phyloP scores from a whole-genome alignment of 441 rosid species.

The Iberis amara region DNA sequence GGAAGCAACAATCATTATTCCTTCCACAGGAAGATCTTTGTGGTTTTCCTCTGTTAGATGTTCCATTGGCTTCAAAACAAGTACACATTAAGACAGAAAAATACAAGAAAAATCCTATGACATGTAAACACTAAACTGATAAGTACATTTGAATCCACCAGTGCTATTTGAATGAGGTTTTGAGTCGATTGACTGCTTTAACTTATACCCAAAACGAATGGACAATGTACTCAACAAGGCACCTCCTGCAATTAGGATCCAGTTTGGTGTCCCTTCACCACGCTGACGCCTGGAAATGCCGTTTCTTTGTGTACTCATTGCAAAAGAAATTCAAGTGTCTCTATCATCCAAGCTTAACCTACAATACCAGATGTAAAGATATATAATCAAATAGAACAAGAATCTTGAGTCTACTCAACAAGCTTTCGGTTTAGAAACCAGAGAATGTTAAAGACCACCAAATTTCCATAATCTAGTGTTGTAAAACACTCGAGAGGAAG shows the following conservation, averaged over 20 bases:
- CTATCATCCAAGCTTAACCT: slow-evolving; percentile 50
- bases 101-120: not conserved
- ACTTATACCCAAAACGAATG: slow-evolving; percentile 72
- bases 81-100: not conserved
- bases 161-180: slow-evolving; percentile 45
- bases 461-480: not conserved
- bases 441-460: not conserved
- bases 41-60: not conserved
- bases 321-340: slow-evolving; percentile 30
- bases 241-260: slow-evolving; percentile 89
- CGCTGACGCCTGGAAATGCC: slow-evolving; percentile 44
- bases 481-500: slow-evolving; percentile 1
- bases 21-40: not conserved
- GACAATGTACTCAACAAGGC: slow-evolving; percentile 83
- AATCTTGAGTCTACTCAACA: not conserved
- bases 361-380: slow-evolving; percentile 21
- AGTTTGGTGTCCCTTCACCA: slow-evolving; percentile 57
- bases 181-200: slow-evolving; percentile 58
- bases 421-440: slow-evolving; percentile 2
- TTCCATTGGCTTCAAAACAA: not conserved
- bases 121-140: not conserved
- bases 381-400: not conserved
- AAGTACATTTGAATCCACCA: slow-evolving; percentile 37
- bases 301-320: slow-evolving; percentile 53
- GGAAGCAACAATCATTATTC: not conserved